Percentiles rank a stretch among this genome's conserved stretches.
These are phyloP conservation scores for Pascua guehoae DNA, from an alignment of 1,284 basidiomycete genomes.

Conservation along the genomic window DNA sequence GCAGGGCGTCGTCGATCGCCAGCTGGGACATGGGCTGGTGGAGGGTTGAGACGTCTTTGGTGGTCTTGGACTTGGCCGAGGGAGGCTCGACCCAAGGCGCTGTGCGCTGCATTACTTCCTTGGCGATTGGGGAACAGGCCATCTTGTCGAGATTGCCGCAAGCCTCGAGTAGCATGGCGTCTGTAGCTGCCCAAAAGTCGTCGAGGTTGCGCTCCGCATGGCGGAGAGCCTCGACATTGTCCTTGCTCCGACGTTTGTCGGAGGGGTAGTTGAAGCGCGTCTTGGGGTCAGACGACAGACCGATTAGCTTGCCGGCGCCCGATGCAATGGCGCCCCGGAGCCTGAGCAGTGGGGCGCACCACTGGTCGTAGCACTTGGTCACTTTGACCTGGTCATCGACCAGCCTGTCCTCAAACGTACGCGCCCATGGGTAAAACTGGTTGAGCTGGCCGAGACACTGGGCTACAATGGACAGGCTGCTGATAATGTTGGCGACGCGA, in stretches of 20 bases:
- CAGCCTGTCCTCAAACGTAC: not conserved
- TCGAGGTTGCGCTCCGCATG: not conserved
- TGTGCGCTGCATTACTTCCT: not conserved
- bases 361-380: not conserved
- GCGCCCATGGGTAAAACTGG: constrained; percentile 4
- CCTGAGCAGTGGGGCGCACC: not conserved
- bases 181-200: not conserved
- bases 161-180: not conserved
- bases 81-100: constrained; percentile 1
- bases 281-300: not conserved
- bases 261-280: constrained; percentile 6
- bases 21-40: not conserved
- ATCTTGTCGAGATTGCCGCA: not conserved
- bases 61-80: not conserved
- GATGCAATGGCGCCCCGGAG: not conserved
- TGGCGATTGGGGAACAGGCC: not conserved
- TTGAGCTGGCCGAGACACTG: constrained; percentile 3
- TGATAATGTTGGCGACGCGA: not conserved
- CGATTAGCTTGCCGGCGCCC: not conserved
- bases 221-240: not conserved
- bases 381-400: not conserved
- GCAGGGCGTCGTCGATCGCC: not conserved
- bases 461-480: constrained; percentile 1
- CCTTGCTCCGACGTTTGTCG: constrained; percentile 1
- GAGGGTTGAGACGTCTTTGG: too few species aligned